These are phyloP conservation scores for Coccinonectria pachysandricola DNA, from an alignment of 2,329 filamentous ascomycete genomes.

Conservation along the genomic window DNA sequence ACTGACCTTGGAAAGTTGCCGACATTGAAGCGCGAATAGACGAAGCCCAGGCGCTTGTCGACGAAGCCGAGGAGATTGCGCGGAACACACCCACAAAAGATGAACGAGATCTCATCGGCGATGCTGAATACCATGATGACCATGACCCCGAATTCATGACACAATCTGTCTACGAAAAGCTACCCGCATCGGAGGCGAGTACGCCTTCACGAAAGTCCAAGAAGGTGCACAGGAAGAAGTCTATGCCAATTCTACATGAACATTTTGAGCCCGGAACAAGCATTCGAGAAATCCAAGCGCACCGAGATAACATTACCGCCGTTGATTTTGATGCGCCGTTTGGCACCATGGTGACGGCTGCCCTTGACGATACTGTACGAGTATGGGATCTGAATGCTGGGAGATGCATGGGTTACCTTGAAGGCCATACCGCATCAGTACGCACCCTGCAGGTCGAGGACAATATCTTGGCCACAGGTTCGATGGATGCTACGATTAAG, in stretches of 20 bases:
- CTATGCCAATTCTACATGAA: conserved; percentile 91
- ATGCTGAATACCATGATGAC: conserved; percentile 31
- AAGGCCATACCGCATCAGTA: conserved; percentile 92
- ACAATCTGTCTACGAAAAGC: conserved; percentile 90
- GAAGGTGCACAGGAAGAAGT: conserved; percentile 58
- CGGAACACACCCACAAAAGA: conserved; percentile 41
- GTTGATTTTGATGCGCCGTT: conserved; percentile 97
- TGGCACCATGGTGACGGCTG: conserved; percentile 85
- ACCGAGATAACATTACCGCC: conserved; percentile 78
- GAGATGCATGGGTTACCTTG: conserved; percentile 79
- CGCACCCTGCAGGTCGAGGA: conserved; percentile 88
- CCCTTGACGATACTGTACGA: conserved; percentile 83
- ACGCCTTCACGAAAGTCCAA: conserved; percentile 39
- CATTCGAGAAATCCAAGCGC: conserved; percentile 81
- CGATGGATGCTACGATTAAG: conserved; percentile 86
- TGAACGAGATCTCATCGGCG: conserved; percentile 42
- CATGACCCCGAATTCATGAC: conserved; percentile 71
- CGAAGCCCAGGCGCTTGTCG: conserved; percentile 47
- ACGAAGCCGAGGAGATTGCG: conserved; percentile 47
- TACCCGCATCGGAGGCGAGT: conserved; percentile 48
- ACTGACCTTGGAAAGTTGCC: conserved; percentile 41
- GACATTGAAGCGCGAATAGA: conserved; percentile 53
- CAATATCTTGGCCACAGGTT: conserved; percentile 89
- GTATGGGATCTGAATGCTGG: conserved; percentile 97
- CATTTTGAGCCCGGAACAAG: conserved; percentile 83